Base-by-base conservation (phyloP, 345 rosid species). In the Eucalyptus regnans region DNA sequence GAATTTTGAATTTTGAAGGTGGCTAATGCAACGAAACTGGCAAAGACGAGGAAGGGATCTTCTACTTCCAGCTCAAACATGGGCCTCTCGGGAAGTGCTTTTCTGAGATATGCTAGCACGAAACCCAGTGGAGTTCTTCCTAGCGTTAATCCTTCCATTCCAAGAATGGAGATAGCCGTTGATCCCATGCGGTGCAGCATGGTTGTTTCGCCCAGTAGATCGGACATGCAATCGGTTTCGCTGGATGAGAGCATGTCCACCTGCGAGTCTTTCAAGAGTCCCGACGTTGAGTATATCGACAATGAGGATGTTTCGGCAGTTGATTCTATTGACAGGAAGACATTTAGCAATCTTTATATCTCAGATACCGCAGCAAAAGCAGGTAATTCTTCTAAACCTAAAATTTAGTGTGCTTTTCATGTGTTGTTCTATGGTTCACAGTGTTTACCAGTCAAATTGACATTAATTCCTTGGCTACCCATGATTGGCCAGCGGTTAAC, bases 241-340 rank as follows among this genome's bases (percentile, higher is more conserved):
- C 86, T 94, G 95, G 99, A 95, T 84, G 97, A 95, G 89, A 91
- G 97, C 7, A 94, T 95, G 97, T 97, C 99, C 37, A 92, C 96
- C 11, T 94, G 95, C 89, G 98, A 96, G 87, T 96, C 99, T 46
- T 95, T 93, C 90, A 96, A 95, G 93, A 95, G 99, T 90, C 98
- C 99, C 23, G 97, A 95, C 58, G 96, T 96, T 62, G 99, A 97
- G 90, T 96, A 96, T 56, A 90, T 97, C 3, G 99, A 96, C 87
- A 93, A 89, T 87, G 89, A 91, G 18, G 93, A 94, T 64, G 92
- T 93, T 79, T 90, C 93, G 0, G 92, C 91, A 33, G 90, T 95
- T 46, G 95, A 94, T 90, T 96, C 98, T 12, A 92, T 96, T 31
- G 95, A 95, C 37, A 93, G 96, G 92, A 96, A 95, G 86, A 93